Base-by-base conservation (phyloP, 2,329 filamentous ascomycete genomes). In the Talaromyces rugulosus region DNA sequence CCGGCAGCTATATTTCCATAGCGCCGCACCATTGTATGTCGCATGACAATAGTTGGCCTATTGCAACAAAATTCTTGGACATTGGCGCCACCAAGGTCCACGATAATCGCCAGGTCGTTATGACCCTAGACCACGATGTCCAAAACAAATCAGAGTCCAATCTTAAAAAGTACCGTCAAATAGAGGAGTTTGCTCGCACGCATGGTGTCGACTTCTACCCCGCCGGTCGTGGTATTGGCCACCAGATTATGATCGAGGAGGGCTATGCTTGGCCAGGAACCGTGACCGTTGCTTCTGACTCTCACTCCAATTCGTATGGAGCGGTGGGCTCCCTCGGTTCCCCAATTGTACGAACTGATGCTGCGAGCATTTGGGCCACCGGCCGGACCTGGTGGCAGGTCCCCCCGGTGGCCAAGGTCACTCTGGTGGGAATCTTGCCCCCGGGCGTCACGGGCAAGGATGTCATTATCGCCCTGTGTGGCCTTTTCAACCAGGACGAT, bases 381-480 rank as follows among this genome's bases (percentile, higher is more conserved):
- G 87, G 87, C 4, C 81, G 83, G 66, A 96, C 89, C 0, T 97
- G 92, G 92, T 96, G 87, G 87, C 90, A 96, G 77, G 84, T 95
- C 28, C 94, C 94, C 0, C 91, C 92, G 0, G 85, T 96, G 31
- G 91, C 90, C 0, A 89, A 89, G 76, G 85, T 97, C 28, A 93
- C 85, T 0, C 82, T 98, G 11, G 90, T 84, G 0, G 93, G 92
- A 6, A 76, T 85, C 0, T 79, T 96, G 6, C 93, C 91, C 0
- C 78, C 80, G 1, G 93, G 93, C 11, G 92, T 96, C 0, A 92
- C 89, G 0, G 94, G 92, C 33, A 98, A 99, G 76, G 95, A 98
- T 74, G 90, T 96, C 12, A 98, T 98, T 66, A 85, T 97, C 30
- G 91, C 92, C 0, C 83, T 98, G 0, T 96, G 91, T 68, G 91